Base-by-base conservation (phyloP, 495 filamentous ascomycete genomes). In the Lepraria neglecta region DNA sequence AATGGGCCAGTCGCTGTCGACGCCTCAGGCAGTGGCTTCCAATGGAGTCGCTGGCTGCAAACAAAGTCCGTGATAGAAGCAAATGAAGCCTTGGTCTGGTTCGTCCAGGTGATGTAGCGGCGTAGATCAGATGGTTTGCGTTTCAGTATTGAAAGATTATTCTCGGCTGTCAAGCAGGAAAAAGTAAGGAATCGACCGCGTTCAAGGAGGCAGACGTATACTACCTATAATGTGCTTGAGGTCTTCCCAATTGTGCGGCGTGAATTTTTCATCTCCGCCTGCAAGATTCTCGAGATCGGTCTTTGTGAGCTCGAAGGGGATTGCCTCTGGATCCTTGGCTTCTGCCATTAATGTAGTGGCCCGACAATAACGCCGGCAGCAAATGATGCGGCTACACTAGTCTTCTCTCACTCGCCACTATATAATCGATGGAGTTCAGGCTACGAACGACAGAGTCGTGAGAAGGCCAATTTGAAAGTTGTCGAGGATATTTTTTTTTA, bases 81-180 rank as follows among this genome's bases (percentile, higher is more conserved):
- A 72, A 94, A 95, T 59, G 84, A 66, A 35, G 76, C 73, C 63
- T 89, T 90, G 55, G 80, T 88, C 51, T 84, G 73, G 58, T 78
- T 74, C 10, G 83, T 84, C 91, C 91, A 96, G 57, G 81, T 72
- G 57, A 94, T 84, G 72, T 97, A 97, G 52, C 88, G 87, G 68
- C 83, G 78, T 11, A 96, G 80, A 69, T 94, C 88, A 62, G 87
- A 90, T 35, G 92, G 92, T 71, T 84, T 85, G 61, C 92, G 83
- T 73, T 88, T 89, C 35, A 97, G 80, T 14, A 84, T 78, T 31
- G 78, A 81, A 66, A 96, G 87, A 50, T 88, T 79, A 70, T 95
- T 94, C 27, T 78, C 75, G 35, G 78, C 85, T 88, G 42, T 42
- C 21, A 30, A 21, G 14, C 3, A 43, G 40, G 24, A 11, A 10